Percentiles rank a stretch among this genome's conserved stretches.
Conservation (phyloP, 2,329 filamentous ascomycete species). For the Ramichloridium luteum region DNA sequence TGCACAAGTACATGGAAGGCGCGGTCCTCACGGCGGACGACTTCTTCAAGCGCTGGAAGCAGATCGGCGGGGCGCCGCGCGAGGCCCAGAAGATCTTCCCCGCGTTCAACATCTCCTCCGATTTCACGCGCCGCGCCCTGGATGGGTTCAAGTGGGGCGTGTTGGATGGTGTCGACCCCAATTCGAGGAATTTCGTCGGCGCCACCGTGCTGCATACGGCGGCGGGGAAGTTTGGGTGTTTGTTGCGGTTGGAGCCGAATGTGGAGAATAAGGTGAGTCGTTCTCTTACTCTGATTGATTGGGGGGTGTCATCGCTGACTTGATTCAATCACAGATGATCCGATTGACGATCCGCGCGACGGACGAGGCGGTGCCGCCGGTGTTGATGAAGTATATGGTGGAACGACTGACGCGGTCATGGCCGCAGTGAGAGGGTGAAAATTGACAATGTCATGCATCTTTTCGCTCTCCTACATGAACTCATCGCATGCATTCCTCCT, state of each 20-base stretch:
- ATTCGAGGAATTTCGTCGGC: constrained; percentile 85
- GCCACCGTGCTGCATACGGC: constrained; percentile 76
- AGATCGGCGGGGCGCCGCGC: constrained; percentile 78
- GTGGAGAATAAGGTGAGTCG: constrained; percentile 72
- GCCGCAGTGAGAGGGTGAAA: too few species aligned
- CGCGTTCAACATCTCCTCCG: constrained; percentile 53
- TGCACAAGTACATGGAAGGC: constrained; percentile 95
- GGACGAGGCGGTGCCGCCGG: constrained; percentile 71
- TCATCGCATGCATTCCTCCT: too few species aligned
- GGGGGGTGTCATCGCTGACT: constrained; percentile 3
- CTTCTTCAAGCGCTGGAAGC: constrained; percentile 98
- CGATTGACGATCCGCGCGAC: constrained; percentile 89
- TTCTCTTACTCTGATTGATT: background rate
- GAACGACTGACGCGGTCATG: constrained; percentile 52
- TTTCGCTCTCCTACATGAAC: too few species aligned
- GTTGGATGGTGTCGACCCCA: constrained; percentile 76
- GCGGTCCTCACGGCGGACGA: constrained; percentile 79
- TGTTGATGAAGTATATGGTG: constrained; percentile 78
- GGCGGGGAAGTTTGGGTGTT: constrained; percentile 83
- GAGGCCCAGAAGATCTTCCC: constrained; percentile 82
- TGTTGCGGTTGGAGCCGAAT: constrained; percentile 90
- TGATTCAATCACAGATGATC: constrained; percentile 58
- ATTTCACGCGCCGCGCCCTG: constrained; percentile 59
- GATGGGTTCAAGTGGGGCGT: constrained; percentile 85
- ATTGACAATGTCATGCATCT: too few species aligned